Base-by-base conservation (phyloP, 805 yeast species). In the Nakazawaea populi region DNA sequence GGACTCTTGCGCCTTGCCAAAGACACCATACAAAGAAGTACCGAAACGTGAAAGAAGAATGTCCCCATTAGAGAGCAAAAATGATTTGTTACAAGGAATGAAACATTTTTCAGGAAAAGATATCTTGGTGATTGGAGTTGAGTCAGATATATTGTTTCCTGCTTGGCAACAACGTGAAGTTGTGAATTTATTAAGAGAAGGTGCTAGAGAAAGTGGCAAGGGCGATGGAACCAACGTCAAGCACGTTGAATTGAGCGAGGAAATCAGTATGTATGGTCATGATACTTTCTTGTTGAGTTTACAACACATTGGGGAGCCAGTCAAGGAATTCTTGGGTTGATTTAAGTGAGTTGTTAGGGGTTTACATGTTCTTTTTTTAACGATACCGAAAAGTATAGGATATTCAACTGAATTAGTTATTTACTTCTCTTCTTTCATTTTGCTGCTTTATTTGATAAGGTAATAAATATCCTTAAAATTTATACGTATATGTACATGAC, bases 101-200 rank as follows among this genome's bases (percentile, higher is more conserved):
- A 59, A 63, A 32, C 77, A 79, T 30, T 70, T 91, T 51, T 73
- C 85, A 1, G 73, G 83, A 55, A 80, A 82, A 53, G 82, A 86
- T 35, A 75, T 87, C 4, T 71, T 91, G 51, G 88, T 91, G 4
- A 77, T 91, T 48, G 97, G 97, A 9, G 97, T 90, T n/a, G 94
- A 88, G 62, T 85, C 94, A 1, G 97, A 91, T 64, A 87, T 87
- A 40, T 73, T 91, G 47, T 91, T 91, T 73, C 97, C 97, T 1
- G 88, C 85, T 37, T 89, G 96, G 96, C 97, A 91, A 70, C 97
- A 91, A 67, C 69, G 83, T 51, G 97, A 91, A 63, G 82, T 89
- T 51, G 83, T 81, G 31, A 77, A 80, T 12, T 79, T 82, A 37
- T 72, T 91, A 44, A 68, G 64, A 47, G 63, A 69, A 42, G 70